Conservation (phyloP, 768 basidiomycete species). For the Panaeolus cyanescens region DNA sequence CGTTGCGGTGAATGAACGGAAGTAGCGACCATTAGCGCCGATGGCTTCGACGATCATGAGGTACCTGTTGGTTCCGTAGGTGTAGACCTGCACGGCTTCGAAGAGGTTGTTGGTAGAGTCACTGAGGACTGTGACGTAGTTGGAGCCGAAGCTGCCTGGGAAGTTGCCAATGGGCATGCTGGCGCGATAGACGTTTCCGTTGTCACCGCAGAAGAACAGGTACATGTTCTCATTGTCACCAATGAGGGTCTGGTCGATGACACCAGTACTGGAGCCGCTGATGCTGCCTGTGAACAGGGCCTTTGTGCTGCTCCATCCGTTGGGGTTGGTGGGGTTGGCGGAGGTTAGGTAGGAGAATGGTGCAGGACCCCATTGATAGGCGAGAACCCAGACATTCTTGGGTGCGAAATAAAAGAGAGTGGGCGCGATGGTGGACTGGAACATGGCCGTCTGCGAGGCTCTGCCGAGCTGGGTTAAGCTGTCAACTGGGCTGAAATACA, state of each 20-base stretch:
- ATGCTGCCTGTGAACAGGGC: conserved; percentile 15
- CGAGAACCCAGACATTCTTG: conserved; percentile 18
- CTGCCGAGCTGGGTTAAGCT: background rate
- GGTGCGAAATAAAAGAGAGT: conserved; percentile 19
- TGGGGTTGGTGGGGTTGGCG: conserved; percentile 16
- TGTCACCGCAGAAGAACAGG: too few relatives aligned
- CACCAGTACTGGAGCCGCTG: conserved; percentile 13
- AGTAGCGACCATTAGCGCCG: too few relatives aligned
- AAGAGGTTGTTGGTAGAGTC: conserved; percentile 11
- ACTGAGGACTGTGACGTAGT: too few relatives aligned
- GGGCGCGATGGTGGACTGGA: conserved; percentile 7
- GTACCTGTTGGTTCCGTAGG: too few relatives aligned
- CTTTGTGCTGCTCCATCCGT: conserved; percentile 15
- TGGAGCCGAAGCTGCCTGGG: too few relatives aligned
- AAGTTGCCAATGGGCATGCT: too few relatives aligned
- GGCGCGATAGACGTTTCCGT: too few relatives aligned
- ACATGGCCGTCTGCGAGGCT: too few relatives aligned
- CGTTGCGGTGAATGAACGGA: conserved; percentile 19
- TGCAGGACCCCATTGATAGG: conserved; percentile 16
- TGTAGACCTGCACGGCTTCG: too few relatives aligned
- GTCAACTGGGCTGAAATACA: background rate
- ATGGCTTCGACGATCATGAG: too few relatives aligned
- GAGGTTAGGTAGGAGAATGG: conserved; percentile 16
- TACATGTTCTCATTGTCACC: too few relatives aligned
- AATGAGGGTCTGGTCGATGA: too few relatives aligned